Conservation (phyloP, 306 rosid genomes). For the Castanospermum australe region DNA sequence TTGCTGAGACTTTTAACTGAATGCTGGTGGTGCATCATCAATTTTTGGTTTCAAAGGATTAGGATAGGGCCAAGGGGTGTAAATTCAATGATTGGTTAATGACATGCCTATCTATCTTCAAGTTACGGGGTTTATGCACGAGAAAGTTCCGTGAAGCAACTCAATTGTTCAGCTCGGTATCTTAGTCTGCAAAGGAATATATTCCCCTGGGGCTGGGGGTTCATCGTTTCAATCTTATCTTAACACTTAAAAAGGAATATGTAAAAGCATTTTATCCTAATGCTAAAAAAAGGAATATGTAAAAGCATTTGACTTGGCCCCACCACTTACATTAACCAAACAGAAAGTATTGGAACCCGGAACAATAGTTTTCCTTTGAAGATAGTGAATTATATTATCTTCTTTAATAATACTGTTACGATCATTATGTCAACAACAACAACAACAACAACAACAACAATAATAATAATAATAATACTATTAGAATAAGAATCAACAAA, state of each 20-base stretch:
- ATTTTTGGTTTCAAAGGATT: too few species aligned
- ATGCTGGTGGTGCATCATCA: not conserved
- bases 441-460: too few species aligned
- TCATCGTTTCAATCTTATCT: not conserved
- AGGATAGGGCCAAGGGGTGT: not conserved
- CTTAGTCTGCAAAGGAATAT: not conserved
- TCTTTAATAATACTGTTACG: too few species aligned
- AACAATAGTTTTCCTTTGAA: not conserved
- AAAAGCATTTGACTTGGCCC: not conserved
- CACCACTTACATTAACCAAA: not conserved
- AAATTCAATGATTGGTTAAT: not conserved
- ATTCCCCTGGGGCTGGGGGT: not conserved
- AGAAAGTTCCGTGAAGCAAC: conserved; percentile 7
- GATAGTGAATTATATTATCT: not conserved
- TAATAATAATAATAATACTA: not conserved
- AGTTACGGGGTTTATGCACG: not conserved
- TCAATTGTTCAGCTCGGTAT: not conserved
- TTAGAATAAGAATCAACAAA: not conserved
- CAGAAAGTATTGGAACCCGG: not conserved
- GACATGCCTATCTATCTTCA: not conserved
- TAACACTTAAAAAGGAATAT: not conserved
- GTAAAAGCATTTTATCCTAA: not conserved
- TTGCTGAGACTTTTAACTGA: not conserved
- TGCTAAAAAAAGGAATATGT: not conserved
- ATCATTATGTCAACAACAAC: too few species aligned